Evolutionary conservation across 805 yeast species (phyloP).

Genomic region (Pichia sporocuriosa): DNA sequence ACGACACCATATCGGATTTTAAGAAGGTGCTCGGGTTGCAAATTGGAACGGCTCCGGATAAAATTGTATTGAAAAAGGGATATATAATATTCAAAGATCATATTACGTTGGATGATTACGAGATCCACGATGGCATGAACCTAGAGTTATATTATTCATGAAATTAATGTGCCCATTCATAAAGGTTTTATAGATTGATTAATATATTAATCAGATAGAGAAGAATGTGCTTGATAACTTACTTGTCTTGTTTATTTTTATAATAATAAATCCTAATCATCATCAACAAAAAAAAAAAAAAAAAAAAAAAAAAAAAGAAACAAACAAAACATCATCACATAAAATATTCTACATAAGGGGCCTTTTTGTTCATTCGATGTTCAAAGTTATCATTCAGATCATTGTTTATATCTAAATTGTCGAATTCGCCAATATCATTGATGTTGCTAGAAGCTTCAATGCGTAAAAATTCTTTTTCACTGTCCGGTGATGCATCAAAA

Average conservation of each 20-base stretch:
- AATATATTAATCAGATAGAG: background rate
- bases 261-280: too few species aligned
- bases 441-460: slow-evolving; percentile 23
- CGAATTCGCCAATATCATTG: slow-evolving; percentile 27
- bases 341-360: slow-evolving; percentile 37
- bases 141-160: slow-evolving; percentile 74
- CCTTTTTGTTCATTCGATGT: slow-evolving; percentile 25
- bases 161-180: too few species aligned
- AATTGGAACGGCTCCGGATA: slow-evolving; percentile 65
- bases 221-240: too few species aligned
- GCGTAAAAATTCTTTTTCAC: slow-evolving; percentile 49
- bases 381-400: slow-evolving; percentile 13
- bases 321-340: slow-evolving; percentile 29
- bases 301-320: background rate
- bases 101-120: slow-evolving; percentile 89
- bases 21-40: slow-evolving; percentile 79
- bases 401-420: slow-evolving; percentile 14
- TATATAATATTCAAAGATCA: slow-evolving; percentile 82
- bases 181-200: too few species aligned
- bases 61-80: slow-evolving; percentile 74
- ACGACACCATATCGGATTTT: slow-evolving; percentile 85
- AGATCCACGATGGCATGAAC: slow-evolving; percentile 82
- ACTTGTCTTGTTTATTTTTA: too few species aligned
- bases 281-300: too few species aligned
- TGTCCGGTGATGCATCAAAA: slow-evolving; percentile 95